Percentiles rank a stretch among this genome's conserved stretches.
Conservation (phyloP, 2,329 filamentous ascomycete species). For the Aspergillus flavus region DNA sequence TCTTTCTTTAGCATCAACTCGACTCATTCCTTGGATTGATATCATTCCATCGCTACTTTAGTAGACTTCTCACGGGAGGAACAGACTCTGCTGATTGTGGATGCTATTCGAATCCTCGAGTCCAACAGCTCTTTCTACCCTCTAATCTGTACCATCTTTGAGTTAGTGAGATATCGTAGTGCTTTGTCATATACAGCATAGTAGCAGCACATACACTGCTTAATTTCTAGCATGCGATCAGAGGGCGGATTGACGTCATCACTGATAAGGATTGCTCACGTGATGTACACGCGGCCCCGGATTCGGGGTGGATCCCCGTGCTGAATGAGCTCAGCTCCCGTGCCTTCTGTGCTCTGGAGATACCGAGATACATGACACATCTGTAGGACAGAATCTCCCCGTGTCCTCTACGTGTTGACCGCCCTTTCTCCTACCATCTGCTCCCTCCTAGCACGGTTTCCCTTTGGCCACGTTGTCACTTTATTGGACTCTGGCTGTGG, state of each 20-base stretch:
- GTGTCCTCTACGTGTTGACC: not conserved
- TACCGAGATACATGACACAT: constrained; percentile 1
- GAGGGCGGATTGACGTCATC: constrained; percentile 14
- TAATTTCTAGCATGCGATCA: not conserved
- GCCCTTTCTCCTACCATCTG: not conserved
- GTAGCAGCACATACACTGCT: not conserved
- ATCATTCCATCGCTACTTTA: not conserved
- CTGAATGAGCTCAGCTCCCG: constrained; percentile 7
- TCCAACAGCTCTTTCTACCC: not conserved
- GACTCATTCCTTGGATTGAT: not conserved
- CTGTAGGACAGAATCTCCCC: constrained; percentile 6
- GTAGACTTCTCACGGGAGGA: not conserved
- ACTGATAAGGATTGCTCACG: constrained; percentile 2
- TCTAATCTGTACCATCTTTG: too few relatives aligned
- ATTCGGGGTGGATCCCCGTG: constrained; percentile 14
- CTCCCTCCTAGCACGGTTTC: not conserved
- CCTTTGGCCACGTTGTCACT: not conserved
- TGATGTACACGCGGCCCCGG: constrained; percentile 20
- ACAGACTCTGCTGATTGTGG: not conserved
- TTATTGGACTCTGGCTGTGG: not conserved
- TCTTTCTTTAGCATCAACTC: not conserved
- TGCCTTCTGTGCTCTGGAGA: not conserved
- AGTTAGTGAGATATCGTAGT: too few relatives aligned
- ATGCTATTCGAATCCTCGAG: not conserved
- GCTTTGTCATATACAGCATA: too few relatives aligned